These are phyloP conservation scores for Helicostylum pulchrum DNA, from an alignment of 192 early-diverging fungal genomes.

Conservation along the genomic window DNA sequence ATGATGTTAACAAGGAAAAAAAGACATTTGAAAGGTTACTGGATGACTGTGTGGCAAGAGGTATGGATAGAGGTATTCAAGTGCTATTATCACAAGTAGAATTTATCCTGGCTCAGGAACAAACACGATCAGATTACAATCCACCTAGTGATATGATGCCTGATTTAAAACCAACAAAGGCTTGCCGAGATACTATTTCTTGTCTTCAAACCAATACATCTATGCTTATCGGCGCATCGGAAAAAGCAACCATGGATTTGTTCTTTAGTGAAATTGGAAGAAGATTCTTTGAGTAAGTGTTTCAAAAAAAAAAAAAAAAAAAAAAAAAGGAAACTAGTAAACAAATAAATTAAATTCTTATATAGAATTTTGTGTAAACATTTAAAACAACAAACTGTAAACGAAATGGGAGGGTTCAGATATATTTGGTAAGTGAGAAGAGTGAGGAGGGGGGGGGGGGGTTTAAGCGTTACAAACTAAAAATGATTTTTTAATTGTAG, in stretches of 20 bases:
- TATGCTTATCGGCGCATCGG: conserved; percentile 70
- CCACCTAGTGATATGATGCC: conserved; percentile 55
- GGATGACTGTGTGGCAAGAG: conserved; percentile 88
- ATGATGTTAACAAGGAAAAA: conserved; percentile 88
- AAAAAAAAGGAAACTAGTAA: too few species aligned
- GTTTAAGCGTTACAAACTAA: not conserved
- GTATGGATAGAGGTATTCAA: conserved; percentile 91
- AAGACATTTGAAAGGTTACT: conserved; percentile 80
- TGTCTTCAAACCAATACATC: conserved; percentile 75
- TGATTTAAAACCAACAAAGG: conserved; percentile 77
- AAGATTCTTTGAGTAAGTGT: conserved; percentile 79
- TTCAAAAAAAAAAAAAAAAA: too few species aligned
- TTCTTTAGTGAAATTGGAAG: conserved; percentile 87
- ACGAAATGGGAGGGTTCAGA: conserved; percentile 83
- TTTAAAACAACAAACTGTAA: conserved; percentile 77
- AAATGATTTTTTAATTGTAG: conserved; percentile 33
- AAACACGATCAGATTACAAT: conserved; percentile 70
- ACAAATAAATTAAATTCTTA: not conserved
- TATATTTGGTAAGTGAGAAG: conserved; percentile 62
- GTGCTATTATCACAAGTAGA: conserved; percentile 80
- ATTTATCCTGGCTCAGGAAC: conserved; percentile 73
- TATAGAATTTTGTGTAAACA: conserved; percentile 78
- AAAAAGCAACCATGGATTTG: conserved; percentile 85
- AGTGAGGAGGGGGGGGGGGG: not conserved
- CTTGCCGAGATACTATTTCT: conserved; percentile 74